These are phyloP conservation scores for Diddensiella transvaalensis DNA, from an alignment of 805 yeast genomes.

Conservation along the genomic window DNA sequence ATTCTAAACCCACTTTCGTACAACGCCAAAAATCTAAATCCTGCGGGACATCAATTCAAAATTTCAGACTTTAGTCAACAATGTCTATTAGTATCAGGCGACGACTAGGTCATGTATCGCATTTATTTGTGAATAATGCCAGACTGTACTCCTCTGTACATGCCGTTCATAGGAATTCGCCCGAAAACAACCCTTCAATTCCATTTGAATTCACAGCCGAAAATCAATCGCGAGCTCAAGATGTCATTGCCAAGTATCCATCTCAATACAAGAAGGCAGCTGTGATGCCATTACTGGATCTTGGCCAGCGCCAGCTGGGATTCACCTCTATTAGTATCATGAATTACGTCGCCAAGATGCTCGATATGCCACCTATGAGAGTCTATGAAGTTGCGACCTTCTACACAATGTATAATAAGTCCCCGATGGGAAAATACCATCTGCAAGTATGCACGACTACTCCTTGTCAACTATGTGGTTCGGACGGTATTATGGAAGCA, in stretches of 20 bases:
- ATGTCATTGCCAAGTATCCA: constrained; percentile 75
- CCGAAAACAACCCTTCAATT: constrained; percentile 59
- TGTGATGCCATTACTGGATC: constrained; percentile 78
- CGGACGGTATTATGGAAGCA: constrained; percentile 74
- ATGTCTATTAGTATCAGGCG: neutral
- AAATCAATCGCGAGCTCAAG: constrained; percentile 64
- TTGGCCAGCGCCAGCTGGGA: constrained; percentile 85
- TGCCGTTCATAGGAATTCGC: constrained; percentile 69
- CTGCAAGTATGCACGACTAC: constrained; percentile 87
- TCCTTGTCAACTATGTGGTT: constrained; percentile 81
- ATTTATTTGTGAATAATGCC: neutral
- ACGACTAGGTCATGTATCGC: neutral
- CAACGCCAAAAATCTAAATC: constrained; percentile 1
- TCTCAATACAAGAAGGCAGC: constrained; percentile 85
- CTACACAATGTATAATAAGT: constrained; percentile 85
- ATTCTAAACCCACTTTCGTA: neutral
- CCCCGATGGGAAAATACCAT: constrained; percentile 81
- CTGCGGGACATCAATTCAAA: neutral
- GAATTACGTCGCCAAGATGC: constrained; percentile 81
- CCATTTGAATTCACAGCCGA: constrained; percentile 71
- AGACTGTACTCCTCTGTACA: constrained; percentile 12
- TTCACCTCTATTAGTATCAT: constrained; percentile 82
- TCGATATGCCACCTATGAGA: constrained; percentile 92
- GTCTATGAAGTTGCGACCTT: constrained; percentile 90
- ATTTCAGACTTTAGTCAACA: neutral